Evolutionary conservation across 352 stramenopile species (phyloP), one percentile per base, ranked within the genome.

Genomic region (Plasmopara halstedii): DNA sequence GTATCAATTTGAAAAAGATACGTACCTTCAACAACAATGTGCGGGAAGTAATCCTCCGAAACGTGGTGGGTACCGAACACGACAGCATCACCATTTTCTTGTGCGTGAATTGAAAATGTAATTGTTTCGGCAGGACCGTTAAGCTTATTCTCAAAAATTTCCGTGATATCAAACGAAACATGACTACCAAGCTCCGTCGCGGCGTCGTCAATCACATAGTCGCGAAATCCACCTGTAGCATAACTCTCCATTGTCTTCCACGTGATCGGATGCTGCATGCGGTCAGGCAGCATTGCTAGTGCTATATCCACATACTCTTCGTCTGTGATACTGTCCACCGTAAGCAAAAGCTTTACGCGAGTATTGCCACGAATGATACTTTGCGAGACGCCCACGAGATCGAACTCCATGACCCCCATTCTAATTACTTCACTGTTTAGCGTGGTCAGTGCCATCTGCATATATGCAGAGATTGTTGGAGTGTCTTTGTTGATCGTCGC

Each of bases 91-190:
- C 53, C 65, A 26, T 88, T 65, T 21, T 71, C 65, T 25, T 68
- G 46, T 8, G 58, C 45, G n/a, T 79, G 72, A 6, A 89, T 76
- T 20, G 68, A 75, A 44, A 90, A 88, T 13, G 67, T 50, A 21
- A 90, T 33, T 34, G 70, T 70, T 15, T 67, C 60, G 18, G 74
- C 67, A 37, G 67, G 58, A 11, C 42, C 45, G 18, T 70, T 60
- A 15, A 90, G 43, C 25, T 70, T 81, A 6, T 50, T 50, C 15
- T 72, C 55, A 18, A 89, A 78, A 17, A 85, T 56, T 42, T 92
- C 80, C 2, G 80, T 92, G 59, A 92, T 85, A 53, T 92, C 80
- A 48, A 88, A 89, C 15, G 64, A 58, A 35, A 89, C 49, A 53
- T 85, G 70, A 32, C 61, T 84, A 32, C 80, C 77, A 25, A 88